Percentiles rank a stretch among this genome's conserved stretches.
phyloP scores from a whole-genome alignment of 2,329 filamentous ascomycete species.

The Chrysoporthe puriensis region DNA sequence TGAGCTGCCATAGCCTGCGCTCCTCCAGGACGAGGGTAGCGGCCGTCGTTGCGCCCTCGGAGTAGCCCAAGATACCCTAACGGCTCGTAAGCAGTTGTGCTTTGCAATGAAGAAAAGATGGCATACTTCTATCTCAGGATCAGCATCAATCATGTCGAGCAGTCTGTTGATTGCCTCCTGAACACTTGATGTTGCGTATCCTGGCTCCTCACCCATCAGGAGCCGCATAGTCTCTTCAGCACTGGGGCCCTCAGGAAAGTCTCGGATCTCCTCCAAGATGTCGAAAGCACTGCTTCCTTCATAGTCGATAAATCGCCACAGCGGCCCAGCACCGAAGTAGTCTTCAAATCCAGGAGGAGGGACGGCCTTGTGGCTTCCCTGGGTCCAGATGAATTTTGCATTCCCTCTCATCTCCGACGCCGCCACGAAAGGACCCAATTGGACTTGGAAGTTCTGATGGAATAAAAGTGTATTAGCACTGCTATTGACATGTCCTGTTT shows the following conservation, averaged over 20 bases:
- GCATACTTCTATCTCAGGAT: slow-evolving; percentile 25
- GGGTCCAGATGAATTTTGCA: slow-evolving; percentile 27
- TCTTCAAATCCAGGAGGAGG: slow-evolving; percentile 31
- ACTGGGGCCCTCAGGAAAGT: slow-evolving; percentile 48
- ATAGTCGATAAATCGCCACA: slow-evolving; percentile 30
- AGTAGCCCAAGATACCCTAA: slow-evolving; percentile 27
- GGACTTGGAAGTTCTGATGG: slow-evolving; percentile 29
- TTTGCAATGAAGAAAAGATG: background rate
- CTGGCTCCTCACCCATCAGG: slow-evolving; percentile 46
- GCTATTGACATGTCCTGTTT: background rate
- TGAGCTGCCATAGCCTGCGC: slow-evolving; percentile 16
- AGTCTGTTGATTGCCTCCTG: slow-evolving; percentile 40
- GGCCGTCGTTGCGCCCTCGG: slow-evolving; percentile 26
- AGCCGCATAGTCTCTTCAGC: slow-evolving; percentile 60
- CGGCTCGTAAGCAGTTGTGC: background rate
- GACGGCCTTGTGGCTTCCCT: slow-evolving; percentile 18
- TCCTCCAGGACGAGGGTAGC: slow-evolving; percentile 26
- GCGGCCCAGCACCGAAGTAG: slow-evolving; percentile 30
- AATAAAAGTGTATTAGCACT: background rate
- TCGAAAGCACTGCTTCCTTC: slow-evolving; percentile 35
- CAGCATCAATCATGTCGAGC: slow-evolving; percentile 19
- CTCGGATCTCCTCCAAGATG: slow-evolving; percentile 54
- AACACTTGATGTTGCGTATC: slow-evolving; percentile 41
- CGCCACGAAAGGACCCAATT: slow-evolving; percentile 24
- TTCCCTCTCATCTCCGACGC: slow-evolving; percentile 18